These are phyloP conservation scores for Taphrina betulina DNA, from an alignment of 1,139 yeast genomes.

Conservation along the genomic window DNA sequence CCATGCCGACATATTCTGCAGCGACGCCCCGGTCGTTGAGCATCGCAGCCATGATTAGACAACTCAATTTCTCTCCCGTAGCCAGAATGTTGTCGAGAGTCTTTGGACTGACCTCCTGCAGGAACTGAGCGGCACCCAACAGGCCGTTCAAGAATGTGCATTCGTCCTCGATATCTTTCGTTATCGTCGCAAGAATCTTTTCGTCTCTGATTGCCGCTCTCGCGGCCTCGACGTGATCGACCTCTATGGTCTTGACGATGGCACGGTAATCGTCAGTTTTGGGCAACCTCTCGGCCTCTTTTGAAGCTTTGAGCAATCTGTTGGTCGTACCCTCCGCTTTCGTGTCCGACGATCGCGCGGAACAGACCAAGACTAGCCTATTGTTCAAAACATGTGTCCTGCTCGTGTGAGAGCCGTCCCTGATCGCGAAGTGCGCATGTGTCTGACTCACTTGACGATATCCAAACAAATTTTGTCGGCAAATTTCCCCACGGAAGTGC, in stretches of 20 bases:
- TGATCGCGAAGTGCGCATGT: no score
- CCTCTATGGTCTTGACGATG: constrained; percentile 60
- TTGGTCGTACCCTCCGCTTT: constrained; percentile 96
- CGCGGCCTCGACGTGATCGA: constrained; percentile 81
- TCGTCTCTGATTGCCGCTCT: constrained; percentile 51
- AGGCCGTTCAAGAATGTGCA: constrained; percentile 66
- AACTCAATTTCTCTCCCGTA: constrained; percentile 87
- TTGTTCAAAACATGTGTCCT: constrained; percentile 59
- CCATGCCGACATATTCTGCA: constrained; percentile 75
- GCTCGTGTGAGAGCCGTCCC: no score
- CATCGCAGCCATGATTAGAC: constrained; percentile 81
- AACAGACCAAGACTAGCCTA: constrained; percentile 92
- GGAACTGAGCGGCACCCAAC: constrained; percentile 79
- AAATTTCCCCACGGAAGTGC: constrained; percentile 96
- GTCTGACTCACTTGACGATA: constrained; percentile 49
- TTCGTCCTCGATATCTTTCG: constrained; percentile 61
- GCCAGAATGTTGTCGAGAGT: constrained; percentile 89
- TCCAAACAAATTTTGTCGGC: constrained; percentile 80
- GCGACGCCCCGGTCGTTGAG: constrained; percentile 77
- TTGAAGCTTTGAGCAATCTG: constrained; percentile 30
- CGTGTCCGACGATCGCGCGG: constrained; percentile 87
- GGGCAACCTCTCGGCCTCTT: constrained; percentile 19
- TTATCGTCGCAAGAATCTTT: constrained; percentile 52
- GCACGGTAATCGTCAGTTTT: constrained; percentile 38
- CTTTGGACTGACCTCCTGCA: constrained; percentile 87